Conservation (phyloP, 306 rosid genomes). For the Spatholobus suberectus region DNA sequence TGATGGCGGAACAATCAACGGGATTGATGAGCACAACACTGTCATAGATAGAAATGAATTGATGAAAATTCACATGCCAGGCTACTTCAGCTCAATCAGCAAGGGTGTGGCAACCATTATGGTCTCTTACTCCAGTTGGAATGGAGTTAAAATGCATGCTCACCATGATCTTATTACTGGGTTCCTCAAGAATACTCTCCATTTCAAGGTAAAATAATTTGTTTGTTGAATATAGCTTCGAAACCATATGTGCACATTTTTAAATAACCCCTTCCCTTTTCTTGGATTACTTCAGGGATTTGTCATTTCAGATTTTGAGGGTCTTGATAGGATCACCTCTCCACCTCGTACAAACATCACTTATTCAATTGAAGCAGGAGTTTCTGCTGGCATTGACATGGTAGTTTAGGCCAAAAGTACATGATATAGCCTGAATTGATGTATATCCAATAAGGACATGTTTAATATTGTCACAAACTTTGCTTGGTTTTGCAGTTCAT, state of each 20-base stretch:
- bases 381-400: slow-evolving; percentile 64
- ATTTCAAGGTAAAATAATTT: slow-evolving; percentile 46
- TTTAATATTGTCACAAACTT: slow-evolving; percentile 20
- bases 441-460: background rate
- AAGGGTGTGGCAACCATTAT: slow-evolving; percentile 57
- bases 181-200: slow-evolving; percentile 49
- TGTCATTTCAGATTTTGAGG: slow-evolving; percentile 61
- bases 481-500: slow-evolving; percentile 49
- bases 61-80: slow-evolving; percentile 55
- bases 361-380: slow-evolving; percentile 52
- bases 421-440: slow-evolving; percentile 14
- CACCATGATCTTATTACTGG: slow-evolving; percentile 50
- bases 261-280: background rate
- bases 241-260: background rate
- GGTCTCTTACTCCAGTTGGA: slow-evolving; percentile 65
- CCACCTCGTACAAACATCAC: slow-evolving; percentile 55
- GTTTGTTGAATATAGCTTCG: slow-evolving; percentile 9
- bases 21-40: slow-evolving; percentile 52
- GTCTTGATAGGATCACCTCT: slow-evolving; percentile 53
- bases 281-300: slow-evolving; percentile 49
- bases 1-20: slow-evolving; percentile 54
- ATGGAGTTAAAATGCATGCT: slow-evolving; percentile 59
- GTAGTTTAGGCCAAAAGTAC: slow-evolving; percentile 32
- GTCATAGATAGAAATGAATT: slow-evolving; percentile 42
- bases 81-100: slow-evolving; percentile 40